Percentiles rank a stretch among this genome's conserved stretches.
Evolutionary conservation across 768 basidiomycete genomes (phyloP).

Genomic region (Boletus fagicola): DNA sequence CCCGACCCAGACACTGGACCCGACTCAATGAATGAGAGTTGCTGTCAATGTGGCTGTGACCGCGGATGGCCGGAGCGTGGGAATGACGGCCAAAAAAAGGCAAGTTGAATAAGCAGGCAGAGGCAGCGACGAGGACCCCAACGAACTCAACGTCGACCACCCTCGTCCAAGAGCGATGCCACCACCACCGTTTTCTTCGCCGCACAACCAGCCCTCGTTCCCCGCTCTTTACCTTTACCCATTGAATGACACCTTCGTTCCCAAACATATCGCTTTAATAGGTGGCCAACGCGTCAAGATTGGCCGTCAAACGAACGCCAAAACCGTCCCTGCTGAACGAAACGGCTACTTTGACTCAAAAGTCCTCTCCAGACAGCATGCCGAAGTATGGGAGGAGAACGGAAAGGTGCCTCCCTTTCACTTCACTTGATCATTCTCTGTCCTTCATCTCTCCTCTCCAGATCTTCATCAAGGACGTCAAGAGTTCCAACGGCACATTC

Average conservation of each 20-base stretch:
- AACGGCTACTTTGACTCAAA: slow-evolving; percentile 99
- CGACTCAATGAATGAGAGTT: background rate
- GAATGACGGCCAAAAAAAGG: background rate
- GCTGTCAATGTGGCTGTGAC: background rate
- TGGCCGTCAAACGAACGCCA: slow-evolving; percentile 92
- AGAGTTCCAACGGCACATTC: slow-evolving; percentile 97
- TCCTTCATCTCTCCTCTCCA: slow-evolving; percentile 32
- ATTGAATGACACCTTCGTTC: slow-evolving; percentile 89
- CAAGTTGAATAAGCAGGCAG: slow-evolving; percentile 12
- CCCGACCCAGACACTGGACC: no score
- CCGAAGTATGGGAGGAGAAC: slow-evolving; percentile 95
- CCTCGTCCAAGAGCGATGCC: slow-evolving; percentile 30
- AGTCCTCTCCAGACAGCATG: slow-evolving; percentile 90
- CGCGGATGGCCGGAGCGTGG: slow-evolving; percentile 13
- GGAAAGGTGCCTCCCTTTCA: slow-evolving; percentile 60
- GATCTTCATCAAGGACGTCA: slow-evolving; percentile 99
- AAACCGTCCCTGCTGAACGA: slow-evolving; percentile 87
- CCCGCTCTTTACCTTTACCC: slow-evolving; percentile 77
- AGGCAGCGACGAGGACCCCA: slow-evolving; percentile 12
- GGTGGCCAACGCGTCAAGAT: slow-evolving; percentile 76
- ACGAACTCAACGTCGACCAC: slow-evolving; percentile 18
- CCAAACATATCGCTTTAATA: slow-evolving; percentile 87
- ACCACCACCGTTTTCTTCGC: slow-evolving; percentile 33
- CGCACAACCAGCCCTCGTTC: slow-evolving; percentile 25
- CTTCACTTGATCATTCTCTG: background rate